Percentiles rank a stretch among this genome's conserved stretches.
These are phyloP conservation scores for Sordariomycetes sp. DNA, from an alignment of 2,329 filamentous ascomycete genomes.

Conservation along the genomic window DNA sequence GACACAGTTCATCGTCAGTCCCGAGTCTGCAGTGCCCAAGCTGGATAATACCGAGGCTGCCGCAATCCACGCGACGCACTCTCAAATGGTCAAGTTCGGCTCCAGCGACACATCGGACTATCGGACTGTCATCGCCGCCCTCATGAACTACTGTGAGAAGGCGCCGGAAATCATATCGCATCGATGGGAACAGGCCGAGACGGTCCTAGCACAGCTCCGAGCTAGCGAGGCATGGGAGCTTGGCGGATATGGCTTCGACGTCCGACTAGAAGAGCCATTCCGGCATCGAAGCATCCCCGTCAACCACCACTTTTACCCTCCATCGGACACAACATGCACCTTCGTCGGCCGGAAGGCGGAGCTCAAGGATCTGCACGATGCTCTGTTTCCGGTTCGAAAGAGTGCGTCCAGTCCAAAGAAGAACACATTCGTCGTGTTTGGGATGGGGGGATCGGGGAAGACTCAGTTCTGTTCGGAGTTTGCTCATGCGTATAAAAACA, in stretches of 20 bases:
- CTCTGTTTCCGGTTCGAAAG: no score
- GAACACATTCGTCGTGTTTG: constrained; percentile 4
- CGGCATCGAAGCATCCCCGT: not conserved
- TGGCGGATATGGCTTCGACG: not conserved
- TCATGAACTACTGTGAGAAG: not conserved
- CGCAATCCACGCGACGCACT: constrained; percentile 4
- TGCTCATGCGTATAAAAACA: constrained; percentile 5
- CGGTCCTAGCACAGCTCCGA: not conserved
- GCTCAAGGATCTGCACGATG: no score
- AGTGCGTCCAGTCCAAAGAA: not conserved
- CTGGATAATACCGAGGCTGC: constrained; percentile 3
- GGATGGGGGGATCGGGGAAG: constrained; percentile 7
- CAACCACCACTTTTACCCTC: constrained; percentile 1
- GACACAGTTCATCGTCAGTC: constrained; percentile 4
- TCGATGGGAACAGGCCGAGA: not conserved
- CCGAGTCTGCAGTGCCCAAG: constrained; percentile 5
- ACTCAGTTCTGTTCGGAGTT: constrained; percentile 8
- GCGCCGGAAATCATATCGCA: constrained; percentile 1
- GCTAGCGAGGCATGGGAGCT: not conserved
- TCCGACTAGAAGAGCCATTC: not conserved
- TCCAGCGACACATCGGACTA: not conserved
- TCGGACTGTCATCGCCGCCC: not conserved
- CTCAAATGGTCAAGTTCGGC: not conserved
- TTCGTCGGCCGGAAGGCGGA: not conserved
- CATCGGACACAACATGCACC: not conserved